These are phyloP conservation scores for Candida sojae DNA, from an alignment of 1,139 yeast genomes.

Conservation along the genomic window DNA sequence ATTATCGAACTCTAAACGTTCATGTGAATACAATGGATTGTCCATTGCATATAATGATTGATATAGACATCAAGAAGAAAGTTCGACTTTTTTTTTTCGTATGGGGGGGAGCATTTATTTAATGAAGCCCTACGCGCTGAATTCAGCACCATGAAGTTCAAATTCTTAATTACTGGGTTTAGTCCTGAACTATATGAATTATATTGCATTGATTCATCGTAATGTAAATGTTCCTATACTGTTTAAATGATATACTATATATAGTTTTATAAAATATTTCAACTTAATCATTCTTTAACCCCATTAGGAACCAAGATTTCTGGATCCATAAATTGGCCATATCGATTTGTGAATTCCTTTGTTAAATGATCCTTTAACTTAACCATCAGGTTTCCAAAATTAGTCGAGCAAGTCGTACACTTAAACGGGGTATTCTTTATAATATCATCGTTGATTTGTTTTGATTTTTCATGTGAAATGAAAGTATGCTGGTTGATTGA, in stretches of 20 bases:
- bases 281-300: background rate
- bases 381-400: slow-evolving; percentile 49
- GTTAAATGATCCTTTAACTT: slow-evolving; percentile 51
- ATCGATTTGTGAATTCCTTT: slow-evolving; percentile 36
- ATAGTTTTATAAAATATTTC: background rate
- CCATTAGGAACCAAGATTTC: slow-evolving; percentile 11
- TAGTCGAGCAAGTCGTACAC: slow-evolving; percentile 51
- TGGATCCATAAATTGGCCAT: slow-evolving; percentile 10
- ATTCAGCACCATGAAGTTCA: too few relatives aligned
- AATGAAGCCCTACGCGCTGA: too few relatives aligned
- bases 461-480: slow-evolving; percentile 11
- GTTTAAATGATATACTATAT: too few relatives aligned
- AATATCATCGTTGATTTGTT: slow-evolving; percentile 24
- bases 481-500: slow-evolving; percentile 1
- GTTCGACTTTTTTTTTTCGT: background rate
- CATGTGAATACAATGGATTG: slow-evolving; percentile 8
- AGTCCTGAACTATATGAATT: too few relatives aligned
- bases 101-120: too few relatives aligned
- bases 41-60: background rate
- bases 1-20: slow-evolving; percentile 5
- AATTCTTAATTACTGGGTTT: too few relatives aligned
- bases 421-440: slow-evolving; percentile 40
- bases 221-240: too few relatives aligned
- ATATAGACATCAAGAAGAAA: background rate
- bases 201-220: too few relatives aligned